Evolutionary conservation across 2,329 filamentous ascomycete species (phyloP).

Genomic region (Intubia oerlemansii): DNA sequence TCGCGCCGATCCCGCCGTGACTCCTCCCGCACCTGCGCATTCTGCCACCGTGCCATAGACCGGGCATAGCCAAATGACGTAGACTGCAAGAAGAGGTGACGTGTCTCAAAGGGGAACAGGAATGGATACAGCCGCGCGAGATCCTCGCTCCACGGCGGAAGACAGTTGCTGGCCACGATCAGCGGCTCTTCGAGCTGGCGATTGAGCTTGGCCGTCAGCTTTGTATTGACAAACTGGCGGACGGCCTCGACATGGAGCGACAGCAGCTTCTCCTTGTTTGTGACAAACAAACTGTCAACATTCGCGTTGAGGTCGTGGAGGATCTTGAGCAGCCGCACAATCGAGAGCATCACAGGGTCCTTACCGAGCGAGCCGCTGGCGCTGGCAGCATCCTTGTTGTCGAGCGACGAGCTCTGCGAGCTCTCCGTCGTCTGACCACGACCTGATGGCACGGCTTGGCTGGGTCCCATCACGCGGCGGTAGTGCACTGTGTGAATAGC

Average conservation of each 20-base stretch:
- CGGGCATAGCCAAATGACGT: slow-evolving; percentile 96
- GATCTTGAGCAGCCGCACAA: slow-evolving; percentile 71
- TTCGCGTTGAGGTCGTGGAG: slow-evolving; percentile 86
- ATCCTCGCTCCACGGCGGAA: slow-evolving; percentile 92
- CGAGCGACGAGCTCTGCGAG: no score
- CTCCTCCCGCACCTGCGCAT: slow-evolving; percentile 63
- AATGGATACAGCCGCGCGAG: slow-evolving; percentile 86
- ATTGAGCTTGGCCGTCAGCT: slow-evolving; percentile 92
- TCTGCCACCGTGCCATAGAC: slow-evolving; percentile 96
- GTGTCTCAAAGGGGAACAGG: slow-evolving; percentile 92
- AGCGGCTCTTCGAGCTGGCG: slow-evolving; percentile 89
- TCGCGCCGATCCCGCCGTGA: slow-evolving; percentile 67
- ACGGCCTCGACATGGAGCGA: slow-evolving; percentile 62
- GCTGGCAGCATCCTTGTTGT: slow-evolving; percentile 9
- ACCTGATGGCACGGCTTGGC: no score
- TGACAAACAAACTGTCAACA: slow-evolving; percentile 70
- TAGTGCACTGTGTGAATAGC: slow-evolving; percentile 83
- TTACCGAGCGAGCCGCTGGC: slow-evolving; percentile 63
- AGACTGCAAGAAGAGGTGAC: slow-evolving; percentile 89
- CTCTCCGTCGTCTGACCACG: no score
- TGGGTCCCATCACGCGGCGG: slow-evolving; percentile 62
- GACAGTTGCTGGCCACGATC: slow-evolving; percentile 89
- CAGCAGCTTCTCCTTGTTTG: slow-evolving; percentile 48
- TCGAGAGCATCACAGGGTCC: slow-evolving; percentile 66
- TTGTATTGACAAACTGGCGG: slow-evolving; percentile 94